Evolutionary conservation across 371 early-diverging fungal species (phyloP).

Genomic region (Fennellomyces sp.): DNA sequence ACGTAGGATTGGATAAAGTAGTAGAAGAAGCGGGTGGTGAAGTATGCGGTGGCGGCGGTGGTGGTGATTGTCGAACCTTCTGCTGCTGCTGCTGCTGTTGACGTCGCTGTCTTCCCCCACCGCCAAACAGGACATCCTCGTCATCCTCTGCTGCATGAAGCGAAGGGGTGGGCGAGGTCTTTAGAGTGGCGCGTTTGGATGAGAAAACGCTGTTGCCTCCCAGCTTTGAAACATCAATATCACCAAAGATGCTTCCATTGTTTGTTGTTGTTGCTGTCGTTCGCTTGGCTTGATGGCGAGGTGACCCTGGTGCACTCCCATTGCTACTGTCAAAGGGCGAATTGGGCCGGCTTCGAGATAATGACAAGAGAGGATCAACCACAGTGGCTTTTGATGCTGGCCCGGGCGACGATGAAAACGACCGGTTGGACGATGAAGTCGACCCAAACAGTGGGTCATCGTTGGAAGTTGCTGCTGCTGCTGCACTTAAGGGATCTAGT

Average conservation of each 20-base stretch:
- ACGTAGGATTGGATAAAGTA: constrained; percentile 4
- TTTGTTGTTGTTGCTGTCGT: neutral
- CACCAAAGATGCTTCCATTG: constrained; percentile 42
- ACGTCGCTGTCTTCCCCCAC: constrained; percentile 4
- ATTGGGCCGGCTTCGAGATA: constrained; percentile 4
- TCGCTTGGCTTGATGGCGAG: constrained; percentile 13
- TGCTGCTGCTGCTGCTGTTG: neutral
- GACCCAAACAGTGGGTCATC: constrained; percentile 35
- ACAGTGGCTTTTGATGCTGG: neutral
- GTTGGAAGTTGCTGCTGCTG: constrained; percentile 15
- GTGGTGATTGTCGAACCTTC: neutral
- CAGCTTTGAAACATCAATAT: constrained; percentile 48
- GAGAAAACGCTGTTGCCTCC: constrained; percentile 14
- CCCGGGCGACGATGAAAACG: constrained; percentile 7
- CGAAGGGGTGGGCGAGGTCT: constrained; percentile 12
- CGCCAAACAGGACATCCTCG: constrained; percentile 35
- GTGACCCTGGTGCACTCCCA: constrained; percentile 15
- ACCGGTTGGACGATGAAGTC: neutral
- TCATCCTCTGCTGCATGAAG: constrained; percentile 19
- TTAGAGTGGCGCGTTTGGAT: neutral
- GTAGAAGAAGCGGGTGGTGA: constrained; percentile 12
- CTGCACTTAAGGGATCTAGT: constrained; percentile 40
- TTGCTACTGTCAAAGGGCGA: neutral
- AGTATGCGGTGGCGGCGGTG: constrained; percentile 17
- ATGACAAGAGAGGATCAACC: constrained; percentile 1